Evolutionary conservation across 345 rosid genomes (phyloP).

Genomic region (Physaria fendleri): DNA sequence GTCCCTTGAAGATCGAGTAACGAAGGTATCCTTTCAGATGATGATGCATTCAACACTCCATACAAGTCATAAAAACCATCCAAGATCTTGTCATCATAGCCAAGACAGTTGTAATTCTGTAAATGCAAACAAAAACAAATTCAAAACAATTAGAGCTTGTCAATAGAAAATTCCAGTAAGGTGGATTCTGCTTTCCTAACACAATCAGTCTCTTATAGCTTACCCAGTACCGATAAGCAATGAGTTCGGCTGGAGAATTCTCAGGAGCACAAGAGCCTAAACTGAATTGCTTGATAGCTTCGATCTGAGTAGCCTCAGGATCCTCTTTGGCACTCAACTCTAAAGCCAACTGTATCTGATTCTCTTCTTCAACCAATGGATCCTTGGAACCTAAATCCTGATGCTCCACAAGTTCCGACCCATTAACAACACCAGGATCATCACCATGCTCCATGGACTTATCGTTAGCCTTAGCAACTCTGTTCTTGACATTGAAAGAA

Average conservation of each 20-base stretch:
- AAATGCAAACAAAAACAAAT: background rate
- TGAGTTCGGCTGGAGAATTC: conserved; percentile 85
- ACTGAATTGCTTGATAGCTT: conserved; percentile 91
- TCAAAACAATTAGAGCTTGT: background rate
- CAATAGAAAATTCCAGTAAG: background rate
- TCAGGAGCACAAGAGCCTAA: conserved; percentile 73
- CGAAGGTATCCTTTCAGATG: conserved; percentile 72
- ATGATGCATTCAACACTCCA: conserved; percentile 54
- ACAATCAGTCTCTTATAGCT: background rate
- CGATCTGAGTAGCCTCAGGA: conserved; percentile 95
- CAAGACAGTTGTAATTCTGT: conserved; percentile 92
- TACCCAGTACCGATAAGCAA: conserved; percentile 94
- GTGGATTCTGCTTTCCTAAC: background rate
- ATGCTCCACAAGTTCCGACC: background rate
- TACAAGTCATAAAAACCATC: conserved; percentile 91
- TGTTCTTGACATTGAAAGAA: conserved; percentile 39
- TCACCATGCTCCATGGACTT: conserved; percentile 35
- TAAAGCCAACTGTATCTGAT: conserved; percentile 85
- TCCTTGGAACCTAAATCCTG: conserved; percentile 34
- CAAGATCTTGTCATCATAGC: conserved; percentile 91
- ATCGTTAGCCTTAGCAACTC: background rate
- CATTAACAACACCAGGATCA: conserved; percentile 38
- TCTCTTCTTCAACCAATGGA: conserved; percentile 77
- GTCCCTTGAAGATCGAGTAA: conserved; percentile 87
- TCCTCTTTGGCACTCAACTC: conserved; percentile 95